phyloP scores from a whole-genome alignment of 148 eudicot genomes.

The Polygonum aviculare region DNA sequence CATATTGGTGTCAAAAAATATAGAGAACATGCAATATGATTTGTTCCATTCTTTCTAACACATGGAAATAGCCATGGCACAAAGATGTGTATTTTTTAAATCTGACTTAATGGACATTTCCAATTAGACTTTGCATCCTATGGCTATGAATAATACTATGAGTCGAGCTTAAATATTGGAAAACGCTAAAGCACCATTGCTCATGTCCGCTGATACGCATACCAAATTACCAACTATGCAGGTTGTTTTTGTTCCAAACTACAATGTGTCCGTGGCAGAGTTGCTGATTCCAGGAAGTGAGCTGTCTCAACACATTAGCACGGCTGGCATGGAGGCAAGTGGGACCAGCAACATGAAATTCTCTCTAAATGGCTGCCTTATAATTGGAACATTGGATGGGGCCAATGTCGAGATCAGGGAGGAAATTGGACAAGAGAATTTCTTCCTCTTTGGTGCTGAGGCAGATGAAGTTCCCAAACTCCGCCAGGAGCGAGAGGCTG shows the following conservation, averaged over 20 bases:
- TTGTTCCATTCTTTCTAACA: too few species aligned
- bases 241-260: conserved; percentile 94
- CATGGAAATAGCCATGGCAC: too few species aligned
- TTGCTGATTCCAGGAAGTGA: conserved; percentile 98
- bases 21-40: too few species aligned
- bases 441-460: conserved; percentile 95
- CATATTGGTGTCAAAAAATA: too few species aligned
- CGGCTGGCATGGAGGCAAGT: conserved; percentile 99
- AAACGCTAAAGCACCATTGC: not conserved
- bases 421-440: conserved; percentile 85
- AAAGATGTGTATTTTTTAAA: too few species aligned
- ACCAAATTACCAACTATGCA: conserved; percentile 20
- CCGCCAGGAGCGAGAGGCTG: conserved; percentile 87
- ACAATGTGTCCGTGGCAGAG: conserved; percentile 97
- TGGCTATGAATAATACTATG: too few species aligned
- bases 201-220: not conserved
- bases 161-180: too few species aligned
- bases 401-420: conserved; percentile 97
- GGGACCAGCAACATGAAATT: conserved; percentile 99
- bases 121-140: too few species aligned
- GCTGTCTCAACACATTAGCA: conserved; percentile 96
- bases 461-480: conserved; percentile 88
- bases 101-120: too few species aligned
- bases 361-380: conserved; percentile 94
- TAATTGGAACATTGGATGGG: conserved; percentile 92